phyloP scores from a whole-genome alignment of 768 basidiomycete species.

The Suillus bovinus region DNA sequence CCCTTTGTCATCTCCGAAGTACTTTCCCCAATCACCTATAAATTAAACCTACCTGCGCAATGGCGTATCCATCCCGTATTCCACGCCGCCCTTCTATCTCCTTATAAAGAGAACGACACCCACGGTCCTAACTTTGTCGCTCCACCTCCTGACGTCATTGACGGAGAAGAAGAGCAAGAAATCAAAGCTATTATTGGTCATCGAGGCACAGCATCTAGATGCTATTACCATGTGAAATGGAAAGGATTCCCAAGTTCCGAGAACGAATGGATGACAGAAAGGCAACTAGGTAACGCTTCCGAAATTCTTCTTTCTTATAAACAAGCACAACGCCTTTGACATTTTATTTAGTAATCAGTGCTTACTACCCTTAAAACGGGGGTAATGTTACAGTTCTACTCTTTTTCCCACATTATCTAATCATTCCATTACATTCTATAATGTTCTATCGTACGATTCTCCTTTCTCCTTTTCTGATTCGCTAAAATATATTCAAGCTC shows the following conservation, averaged over 20 bases:
- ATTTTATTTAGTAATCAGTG: no score
- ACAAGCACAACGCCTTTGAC: no score
- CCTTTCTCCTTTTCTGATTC: no score
- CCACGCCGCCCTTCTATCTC: not conserved
- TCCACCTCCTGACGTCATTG: not conserved
- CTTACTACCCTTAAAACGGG: no score
- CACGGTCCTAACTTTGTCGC: not conserved
- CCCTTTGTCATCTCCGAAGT: not conserved
- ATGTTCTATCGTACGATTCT: no score
- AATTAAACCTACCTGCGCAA: not conserved
- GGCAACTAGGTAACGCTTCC: not conserved
- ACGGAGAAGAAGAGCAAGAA: not conserved
- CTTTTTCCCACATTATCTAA: no score
- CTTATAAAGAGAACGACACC: not conserved
- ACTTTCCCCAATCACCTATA: not conserved
- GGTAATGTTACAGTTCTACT: no score
- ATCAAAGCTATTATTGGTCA: not conserved
- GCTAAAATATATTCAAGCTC: no score
- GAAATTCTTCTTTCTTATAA: no score
- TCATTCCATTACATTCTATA: no score
- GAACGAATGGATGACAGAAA: not conserved
- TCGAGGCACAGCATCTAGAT: accelerated
- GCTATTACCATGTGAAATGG: not conserved
- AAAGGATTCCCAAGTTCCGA: not conserved
- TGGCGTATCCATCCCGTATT: conserved; percentile 9